Conservation (phyloP, 2,329 filamentous ascomycete genomes). For the Monosporascus sp. region DNA sequence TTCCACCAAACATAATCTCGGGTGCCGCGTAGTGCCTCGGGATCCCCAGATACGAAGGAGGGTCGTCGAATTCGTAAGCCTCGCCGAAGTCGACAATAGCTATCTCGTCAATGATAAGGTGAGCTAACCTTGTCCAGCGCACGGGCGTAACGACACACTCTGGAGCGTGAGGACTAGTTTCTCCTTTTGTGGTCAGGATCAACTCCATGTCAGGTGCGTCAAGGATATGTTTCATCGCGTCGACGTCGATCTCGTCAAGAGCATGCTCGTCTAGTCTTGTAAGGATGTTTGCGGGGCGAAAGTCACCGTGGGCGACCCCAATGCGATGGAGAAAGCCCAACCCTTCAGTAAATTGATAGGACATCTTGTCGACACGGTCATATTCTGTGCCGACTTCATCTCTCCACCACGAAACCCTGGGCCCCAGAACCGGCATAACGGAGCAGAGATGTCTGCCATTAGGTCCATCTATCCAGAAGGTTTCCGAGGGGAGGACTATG, state of each 20-base stretch:
- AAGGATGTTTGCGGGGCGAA: background rate
- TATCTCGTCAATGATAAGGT: background rate
- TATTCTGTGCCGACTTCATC: background rate
- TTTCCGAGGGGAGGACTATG: background rate
- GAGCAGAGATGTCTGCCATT: background rate
- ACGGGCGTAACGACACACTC: background rate
- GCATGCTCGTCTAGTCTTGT: background rate
- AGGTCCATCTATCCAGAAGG: slow-evolving; percentile 1
- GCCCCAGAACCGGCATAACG: background rate
- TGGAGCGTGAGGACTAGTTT: background rate
- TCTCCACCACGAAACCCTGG: background rate
- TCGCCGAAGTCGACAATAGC: background rate
- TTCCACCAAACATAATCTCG: background rate
- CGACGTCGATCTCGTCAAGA: background rate
- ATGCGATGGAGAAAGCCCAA: background rate
- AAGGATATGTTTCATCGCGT: background rate
- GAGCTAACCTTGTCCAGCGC: background rate
- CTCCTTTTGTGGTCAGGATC: background rate
- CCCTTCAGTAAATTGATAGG: background rate
- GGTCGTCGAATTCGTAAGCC: background rate
- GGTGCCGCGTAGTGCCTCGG: background rate
- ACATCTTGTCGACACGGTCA: background rate
- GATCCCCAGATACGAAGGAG: background rate
- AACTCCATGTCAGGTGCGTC: background rate
- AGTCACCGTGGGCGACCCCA: background rate